These are phyloP conservation scores for Barnettozyma siamensis DNA, from an alignment of 805 yeast species.

Conservation along the genomic window DNA sequence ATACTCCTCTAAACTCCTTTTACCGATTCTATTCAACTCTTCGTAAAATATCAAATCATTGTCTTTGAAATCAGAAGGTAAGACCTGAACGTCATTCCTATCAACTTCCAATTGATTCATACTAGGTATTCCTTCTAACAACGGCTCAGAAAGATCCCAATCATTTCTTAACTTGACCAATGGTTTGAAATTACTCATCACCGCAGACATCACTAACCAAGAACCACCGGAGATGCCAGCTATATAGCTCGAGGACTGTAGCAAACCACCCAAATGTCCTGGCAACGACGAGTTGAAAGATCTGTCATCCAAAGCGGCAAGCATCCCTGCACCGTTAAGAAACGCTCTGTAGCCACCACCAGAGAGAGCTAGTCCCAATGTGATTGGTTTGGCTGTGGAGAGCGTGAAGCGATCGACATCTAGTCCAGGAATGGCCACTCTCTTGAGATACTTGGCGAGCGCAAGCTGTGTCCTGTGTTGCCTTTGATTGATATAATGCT, in stretches of 20 bases:
- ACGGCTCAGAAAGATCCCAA: slow-evolving; percentile 42
- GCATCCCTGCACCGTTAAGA: slow-evolving; percentile 78
- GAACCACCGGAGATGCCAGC: slow-evolving; percentile 82
- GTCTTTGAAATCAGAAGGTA: slow-evolving; percentile 18
- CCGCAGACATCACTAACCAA: slow-evolving; percentile 50
- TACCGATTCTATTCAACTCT: slow-evolving; percentile 15
- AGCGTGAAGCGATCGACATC: slow-evolving; percentile 23
- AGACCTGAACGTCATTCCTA: slow-evolving; percentile 24
- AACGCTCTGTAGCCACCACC: slow-evolving; percentile 94
- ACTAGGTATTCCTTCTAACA: slow-evolving; percentile 54
- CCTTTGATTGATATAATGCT: slow-evolving; percentile 27
- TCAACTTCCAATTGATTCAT: slow-evolving; percentile 35
- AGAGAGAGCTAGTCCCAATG: slow-evolving; percentile 57
- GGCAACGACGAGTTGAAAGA: slow-evolving; percentile 47
- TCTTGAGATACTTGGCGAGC: slow-evolving; percentile 26
- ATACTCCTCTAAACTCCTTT: slow-evolving; percentile 3
- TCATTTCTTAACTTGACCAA: slow-evolving; percentile 30
- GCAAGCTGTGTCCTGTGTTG: slow-evolving; percentile 27
- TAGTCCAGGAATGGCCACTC: slow-evolving; percentile 31
- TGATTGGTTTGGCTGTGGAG: slow-evolving; percentile 25
- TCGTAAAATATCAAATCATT: slow-evolving; percentile 21
- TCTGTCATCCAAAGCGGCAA: slow-evolving; percentile 73
- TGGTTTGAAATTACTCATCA: slow-evolving; percentile 35
- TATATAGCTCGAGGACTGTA: slow-evolving; percentile 65
- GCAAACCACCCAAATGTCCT: slow-evolving; percentile 64